Base-by-base conservation (phyloP, 495 filamentous ascomycete species). In the Talaromyces adpressus region DNA sequence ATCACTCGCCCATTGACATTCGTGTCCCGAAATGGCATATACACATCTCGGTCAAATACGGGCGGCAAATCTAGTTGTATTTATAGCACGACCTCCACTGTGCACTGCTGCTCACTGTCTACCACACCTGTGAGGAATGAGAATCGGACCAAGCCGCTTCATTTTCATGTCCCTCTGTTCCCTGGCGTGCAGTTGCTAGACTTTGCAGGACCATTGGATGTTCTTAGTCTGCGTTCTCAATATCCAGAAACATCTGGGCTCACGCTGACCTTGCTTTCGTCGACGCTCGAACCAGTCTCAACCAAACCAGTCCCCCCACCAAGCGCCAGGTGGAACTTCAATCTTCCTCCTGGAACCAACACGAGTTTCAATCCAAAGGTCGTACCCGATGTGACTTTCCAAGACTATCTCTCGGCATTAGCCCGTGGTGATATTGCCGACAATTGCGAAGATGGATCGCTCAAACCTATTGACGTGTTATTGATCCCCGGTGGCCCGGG, bases 401-500 rank as follows among this genome's bases (percentile, higher is more conserved):
- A 34, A 59, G 57, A 59, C 20, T 59, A 59, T 34, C 57, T 59
- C 29, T 59, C 36, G 27, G 57, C 57, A 36, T 29, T 34, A 2
- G 36, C 20, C 22, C 20, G 30, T 29, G 30, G 30, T 14, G 6
- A 34, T 16, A 59, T 59, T 45, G 25, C 57, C 16, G 57, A 59
- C 16, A 34, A 59, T 36, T 29, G 45, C 18, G 36, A 14, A 11
- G 29, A 30, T 20, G 57, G 57, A 45, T 36, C 30, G 1, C 36
- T 67, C 2, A 66, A 74, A 16, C 73, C 73, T 27, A 68, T 90
- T 8, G 87, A 92, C 52, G 81, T 89, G 9, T 79, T 91, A 5
- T 69, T 91, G 56, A 73, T 92, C 4, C 88, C 87, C 0, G 89
- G 89, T 5, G 89, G 89, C 0, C 12, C 72, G 1, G 88, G 88